Conservation (phyloP, 73 alveolate species). For the Paramecium primaurelia region DNA sequence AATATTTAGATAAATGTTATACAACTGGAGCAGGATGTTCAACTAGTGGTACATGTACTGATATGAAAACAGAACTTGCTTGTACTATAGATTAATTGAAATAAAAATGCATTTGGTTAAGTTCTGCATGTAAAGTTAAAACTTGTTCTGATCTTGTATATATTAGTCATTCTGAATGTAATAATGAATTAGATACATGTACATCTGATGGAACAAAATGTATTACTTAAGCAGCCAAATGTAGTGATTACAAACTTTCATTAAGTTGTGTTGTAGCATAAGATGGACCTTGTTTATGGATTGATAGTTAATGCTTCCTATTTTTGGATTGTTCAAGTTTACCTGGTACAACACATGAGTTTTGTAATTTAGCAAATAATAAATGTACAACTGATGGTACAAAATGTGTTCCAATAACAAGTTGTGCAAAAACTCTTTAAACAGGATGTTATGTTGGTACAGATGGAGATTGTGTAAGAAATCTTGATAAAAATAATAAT, state of each 20-base stretch:
- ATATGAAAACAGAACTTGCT: not conserved
- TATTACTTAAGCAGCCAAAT: not conserved
- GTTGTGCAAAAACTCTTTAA: not conserved
- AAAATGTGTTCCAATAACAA: slow-evolving; percentile 3
- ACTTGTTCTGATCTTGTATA: not conserved
- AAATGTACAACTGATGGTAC: slow-evolving; percentile 46
- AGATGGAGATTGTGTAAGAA: slow-evolving; percentile 39
- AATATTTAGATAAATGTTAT: not conserved
- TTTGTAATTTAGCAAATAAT: not conserved
- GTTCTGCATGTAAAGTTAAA: not conserved
- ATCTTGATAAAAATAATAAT: not conserved
- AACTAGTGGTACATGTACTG: not conserved
- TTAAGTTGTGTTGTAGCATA: not conserved
- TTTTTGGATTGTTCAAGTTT: not conserved
- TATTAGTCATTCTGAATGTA: not conserved
- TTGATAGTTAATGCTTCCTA: not conserved
- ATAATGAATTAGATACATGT: not conserved
- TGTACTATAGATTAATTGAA: not conserved
- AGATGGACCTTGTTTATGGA: slow-evolving; percentile 37
- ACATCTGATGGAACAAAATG: slow-evolving; percentile 33
- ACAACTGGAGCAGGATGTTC: slow-evolving; percentile 38
- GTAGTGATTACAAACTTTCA: not conserved
- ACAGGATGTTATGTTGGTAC: slow-evolving; percentile 23
- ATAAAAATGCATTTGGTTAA: not conserved
- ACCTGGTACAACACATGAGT: not conserved